Percentiles rank a stretch among this genome's conserved stretches.
Conservation (phyloP, 2,329 filamentous ascomycete genomes). For the Zymoseptoria ardabiliae region DNA sequence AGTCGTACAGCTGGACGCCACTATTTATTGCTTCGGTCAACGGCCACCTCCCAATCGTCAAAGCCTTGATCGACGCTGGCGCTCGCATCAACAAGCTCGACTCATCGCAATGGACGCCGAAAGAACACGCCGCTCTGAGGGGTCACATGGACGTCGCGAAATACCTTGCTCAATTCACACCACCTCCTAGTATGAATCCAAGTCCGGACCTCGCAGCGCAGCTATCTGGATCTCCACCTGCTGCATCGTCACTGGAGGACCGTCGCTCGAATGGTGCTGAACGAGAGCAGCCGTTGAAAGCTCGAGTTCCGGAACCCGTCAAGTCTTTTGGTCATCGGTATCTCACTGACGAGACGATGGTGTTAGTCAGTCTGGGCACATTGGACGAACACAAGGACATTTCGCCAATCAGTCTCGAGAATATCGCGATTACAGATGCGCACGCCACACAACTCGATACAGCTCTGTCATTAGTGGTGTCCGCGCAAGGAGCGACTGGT, state of each 20-base stretch:
- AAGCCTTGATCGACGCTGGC: conserved; percentile 69
- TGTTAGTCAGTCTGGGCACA: conserved; percentile 85
- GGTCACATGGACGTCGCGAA: conserved; percentile 78
- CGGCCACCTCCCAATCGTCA: conserved; percentile 66
- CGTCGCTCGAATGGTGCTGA: conserved; percentile 33
- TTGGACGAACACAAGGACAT: conserved; percentile 82
- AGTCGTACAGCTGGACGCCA: conserved; percentile 89
- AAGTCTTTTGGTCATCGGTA: conserved; percentile 97
- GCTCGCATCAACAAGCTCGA: conserved; percentile 69
- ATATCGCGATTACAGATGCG: conserved; percentile 77
- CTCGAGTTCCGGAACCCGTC: conserved; percentile 60
- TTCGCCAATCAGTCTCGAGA: conserved; percentile 77
- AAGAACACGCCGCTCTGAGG: conserved; percentile 83
- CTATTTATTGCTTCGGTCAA: conserved; percentile 89
- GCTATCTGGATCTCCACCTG: conserved; percentile 19
- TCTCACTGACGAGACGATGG: conserved; percentile 77
- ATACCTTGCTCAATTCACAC: conserved; percentile 54
- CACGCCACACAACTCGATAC: conserved; percentile 93
- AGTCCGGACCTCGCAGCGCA: conserved; percentile 22
- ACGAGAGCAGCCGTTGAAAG: conserved; percentile 28
- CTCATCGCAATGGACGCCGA: conserved; percentile 87
- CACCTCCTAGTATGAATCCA: conserved; percentile 27
- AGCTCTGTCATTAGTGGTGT: conserved; percentile 82
- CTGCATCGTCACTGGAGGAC: conserved; percentile 49
- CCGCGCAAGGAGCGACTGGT: conserved; percentile 74